These are phyloP conservation scores for Venustampulla echinocandica DNA, from an alignment of 495 filamentous ascomycete species.

Conservation along the genomic window DNA sequence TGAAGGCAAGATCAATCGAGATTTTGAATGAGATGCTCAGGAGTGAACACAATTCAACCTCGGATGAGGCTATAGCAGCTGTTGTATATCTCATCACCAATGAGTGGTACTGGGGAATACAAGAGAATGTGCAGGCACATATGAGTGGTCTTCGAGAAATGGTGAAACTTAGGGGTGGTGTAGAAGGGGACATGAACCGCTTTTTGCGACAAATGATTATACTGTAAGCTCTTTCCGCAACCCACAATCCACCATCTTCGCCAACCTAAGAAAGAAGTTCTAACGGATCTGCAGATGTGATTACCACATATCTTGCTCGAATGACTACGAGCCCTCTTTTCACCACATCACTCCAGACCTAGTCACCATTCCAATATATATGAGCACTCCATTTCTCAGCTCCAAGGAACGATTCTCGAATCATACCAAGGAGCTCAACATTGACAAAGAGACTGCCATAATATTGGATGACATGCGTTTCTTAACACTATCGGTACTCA, in stretches of 20 bases:
- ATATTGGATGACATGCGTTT: slow-evolving; percentile 18
- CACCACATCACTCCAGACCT: neutral
- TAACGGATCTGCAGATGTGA: slow-evolving; percentile 11
- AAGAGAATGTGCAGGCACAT: slow-evolving; percentile 11
- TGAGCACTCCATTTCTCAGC: slow-evolving; percentile 4
- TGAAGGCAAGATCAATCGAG: slow-evolving; percentile 9
- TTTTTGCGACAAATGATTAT: slow-evolving; percentile 13
- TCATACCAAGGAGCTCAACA: neutral
- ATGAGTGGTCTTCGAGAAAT: slow-evolving; percentile 16
- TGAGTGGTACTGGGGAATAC: slow-evolving; percentile 18
- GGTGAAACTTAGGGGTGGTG: slow-evolving; percentile 13
- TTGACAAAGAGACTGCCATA: slow-evolving; percentile 8
- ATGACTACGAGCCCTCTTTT: slow-evolving; percentile 4
- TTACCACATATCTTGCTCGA: slow-evolving; percentile 10
- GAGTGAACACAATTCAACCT: neutral
- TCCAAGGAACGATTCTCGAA: neutral
- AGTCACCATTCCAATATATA: neutral
- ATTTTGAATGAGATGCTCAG: slow-evolving; percentile 13
- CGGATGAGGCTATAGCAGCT: slow-evolving; percentile 8
- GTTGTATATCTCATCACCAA: slow-evolving; percentile 12
- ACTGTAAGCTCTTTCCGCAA: neutral
- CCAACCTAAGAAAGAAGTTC: neutral
- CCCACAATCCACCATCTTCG: neutral
- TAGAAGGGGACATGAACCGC: slow-evolving; percentile 4
- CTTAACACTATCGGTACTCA: neutral